A percentile compares a stretch with the other conserved stretches of the same genome.
These are phyloP conservation scores for Vitis hybrid DNA, from an alignment of 177 flowering plant species.

Conservation along the genomic window DNA sequence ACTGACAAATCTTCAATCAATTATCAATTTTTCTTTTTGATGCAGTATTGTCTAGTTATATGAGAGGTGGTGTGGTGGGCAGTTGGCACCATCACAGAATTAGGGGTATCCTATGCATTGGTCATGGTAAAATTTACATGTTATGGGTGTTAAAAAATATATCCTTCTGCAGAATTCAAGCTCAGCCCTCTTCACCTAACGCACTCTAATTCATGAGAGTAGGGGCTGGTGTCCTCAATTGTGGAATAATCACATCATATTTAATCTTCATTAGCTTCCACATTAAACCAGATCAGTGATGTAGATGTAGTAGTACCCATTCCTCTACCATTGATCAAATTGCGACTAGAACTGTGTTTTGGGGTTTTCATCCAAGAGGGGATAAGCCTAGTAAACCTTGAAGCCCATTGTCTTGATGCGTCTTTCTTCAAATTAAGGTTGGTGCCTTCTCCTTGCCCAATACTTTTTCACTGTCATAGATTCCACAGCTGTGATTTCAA, in stretches of 20 bases:
- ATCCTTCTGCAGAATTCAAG: neutral
- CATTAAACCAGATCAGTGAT: too few relatives aligned
- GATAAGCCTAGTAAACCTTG: neutral
- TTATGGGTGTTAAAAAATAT: neutral
- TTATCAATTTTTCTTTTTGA: too few relatives aligned
- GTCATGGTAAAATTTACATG: neutral
- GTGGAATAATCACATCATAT: too few relatives aligned
- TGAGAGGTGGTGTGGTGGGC: neutral
- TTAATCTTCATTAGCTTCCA: too few relatives aligned
- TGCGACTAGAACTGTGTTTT: too few relatives aligned
- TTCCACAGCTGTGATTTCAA: constrained; percentile 12
- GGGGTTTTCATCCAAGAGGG: too few relatives aligned
- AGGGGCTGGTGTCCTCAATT: neutral
- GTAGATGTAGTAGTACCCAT: too few relatives aligned
- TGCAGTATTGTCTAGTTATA: neutral
- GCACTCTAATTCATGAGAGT: neutral
- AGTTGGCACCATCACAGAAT: neutral
- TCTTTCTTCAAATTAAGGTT: neutral
- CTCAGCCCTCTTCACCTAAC: neutral
- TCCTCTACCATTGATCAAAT: too few relatives aligned
- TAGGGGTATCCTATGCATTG: neutral
- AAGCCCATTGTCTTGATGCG: neutral
- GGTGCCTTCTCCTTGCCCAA: neutral
- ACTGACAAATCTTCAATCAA: too few relatives aligned
- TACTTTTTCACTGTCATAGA: neutral